Evolutionary conservation across 2,329 filamentous ascomycete genomes (phyloP), one percentile per base, ranked within the genome.

Genomic region (Myriosclerotinia duriaeana): DNA sequence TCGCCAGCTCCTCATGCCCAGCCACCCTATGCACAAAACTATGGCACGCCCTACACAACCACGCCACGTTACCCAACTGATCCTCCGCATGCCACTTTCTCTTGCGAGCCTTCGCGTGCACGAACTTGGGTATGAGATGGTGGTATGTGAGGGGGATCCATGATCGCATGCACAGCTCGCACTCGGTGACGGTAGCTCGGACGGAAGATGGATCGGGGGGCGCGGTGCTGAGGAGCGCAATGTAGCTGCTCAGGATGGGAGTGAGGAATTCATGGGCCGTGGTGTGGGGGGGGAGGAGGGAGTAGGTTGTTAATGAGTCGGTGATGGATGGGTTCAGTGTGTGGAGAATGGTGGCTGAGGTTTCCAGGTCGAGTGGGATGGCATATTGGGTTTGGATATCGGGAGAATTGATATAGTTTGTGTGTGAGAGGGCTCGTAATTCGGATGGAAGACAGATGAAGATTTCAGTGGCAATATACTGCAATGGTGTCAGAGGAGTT

Each of bases 21-120:
- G 86, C 88, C 74, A 93, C 85, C 50, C 86, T 80, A 80, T 96
- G 92, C 76, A 96, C 91, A 75, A 92, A 93, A 53, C 84, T 86
- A 80, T 96, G 92, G 74, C 92, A 96, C 2, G 91, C 89, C 60
- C 91, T 83, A 78, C 92, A 96, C 71, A 96, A 78, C 92, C 92
- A 96, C 15, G 92, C 92, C 26, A 95, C 92, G 75, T 87, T 92
- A 73, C 91, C 87, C 77, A 96, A 76, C 78, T 87, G 85, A 76
- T 91, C 90, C 69, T 87, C 85, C 4, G 84, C 83, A 79, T 93
- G 90, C 92, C 92, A 96, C 1, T 89, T 89, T 53, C 91, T 82
- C 80, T 90, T 92, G 50, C 92, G 76, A 4, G 85, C 91, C 75
- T 92, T 92, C 9, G 84, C 87, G 77, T 96, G 92, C 67, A 92